These are phyloP conservation scores for Nothomitra cinnamomea DNA, from an alignment of 2,329 filamentous ascomycete genomes.

Conservation along the genomic window DNA sequence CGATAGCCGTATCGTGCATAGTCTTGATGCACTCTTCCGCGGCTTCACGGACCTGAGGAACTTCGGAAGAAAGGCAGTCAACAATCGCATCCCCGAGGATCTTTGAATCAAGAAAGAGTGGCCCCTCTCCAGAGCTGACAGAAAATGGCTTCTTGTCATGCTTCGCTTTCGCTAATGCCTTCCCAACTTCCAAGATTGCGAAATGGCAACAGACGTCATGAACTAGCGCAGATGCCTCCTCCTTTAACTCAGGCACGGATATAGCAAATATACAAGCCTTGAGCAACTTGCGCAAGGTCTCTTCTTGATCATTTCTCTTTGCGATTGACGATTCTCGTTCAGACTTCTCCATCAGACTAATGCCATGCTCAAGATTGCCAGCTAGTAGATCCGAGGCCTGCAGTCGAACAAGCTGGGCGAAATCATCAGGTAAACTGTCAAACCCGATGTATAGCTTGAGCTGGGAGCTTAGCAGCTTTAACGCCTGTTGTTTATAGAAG, in stretches of 20 bases:
- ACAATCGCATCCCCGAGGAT: slow-evolving; percentile 79
- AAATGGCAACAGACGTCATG: slow-evolving; percentile 78
- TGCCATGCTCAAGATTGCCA: slow-evolving; percentile 53
- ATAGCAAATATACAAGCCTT: slow-evolving; percentile 79
- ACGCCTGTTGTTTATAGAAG: slow-evolving; percentile 87
- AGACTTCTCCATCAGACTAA: slow-evolving; percentile 53
- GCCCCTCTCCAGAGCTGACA: slow-evolving; percentile 71
- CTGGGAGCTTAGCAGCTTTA: slow-evolving; percentile 74
- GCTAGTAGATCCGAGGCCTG: slow-evolving; percentile 74
- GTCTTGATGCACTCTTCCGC: slow-evolving; percentile 64
- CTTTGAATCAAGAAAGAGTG: slow-evolving; percentile 70
- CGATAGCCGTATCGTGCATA: slow-evolving; percentile 57
- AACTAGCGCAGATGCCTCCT: slow-evolving; percentile 59
- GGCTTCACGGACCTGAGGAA: slow-evolving; percentile 60
- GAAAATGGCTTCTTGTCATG: slow-evolving; percentile 66
- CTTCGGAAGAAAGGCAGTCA: slow-evolving; percentile 77
- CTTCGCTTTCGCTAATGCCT: slow-evolving; percentile 65
- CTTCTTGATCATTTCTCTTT: slow-evolving; percentile 76
- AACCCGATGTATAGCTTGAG: slow-evolving; percentile 79
- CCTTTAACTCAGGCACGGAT: slow-evolving; percentile 63
- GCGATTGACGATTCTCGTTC: slow-evolving; percentile 68
- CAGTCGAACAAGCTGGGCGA: slow-evolving; percentile 66
- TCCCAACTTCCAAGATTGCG: slow-evolving; percentile 73
- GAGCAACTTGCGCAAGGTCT: slow-evolving; percentile 65
- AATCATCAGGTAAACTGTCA: slow-evolving; percentile 77